Base-by-base conservation (phyloP, 31 red algal species). In the Odonthalia washingtoniensis region DNA sequence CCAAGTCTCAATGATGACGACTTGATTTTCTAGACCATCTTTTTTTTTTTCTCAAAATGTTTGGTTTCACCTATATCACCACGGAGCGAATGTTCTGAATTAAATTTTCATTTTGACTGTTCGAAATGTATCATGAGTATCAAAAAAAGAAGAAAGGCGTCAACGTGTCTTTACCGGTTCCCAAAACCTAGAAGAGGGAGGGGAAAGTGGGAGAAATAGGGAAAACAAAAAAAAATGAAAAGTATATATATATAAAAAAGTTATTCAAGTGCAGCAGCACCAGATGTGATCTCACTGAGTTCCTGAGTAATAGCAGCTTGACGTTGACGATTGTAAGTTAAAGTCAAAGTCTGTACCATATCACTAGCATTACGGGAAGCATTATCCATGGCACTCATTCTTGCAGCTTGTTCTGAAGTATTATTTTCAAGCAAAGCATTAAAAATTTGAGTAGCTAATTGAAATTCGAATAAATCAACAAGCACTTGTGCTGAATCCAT, bases 331-430 rank as follows among this genome's bases (percentile, higher is more conserved):
- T 99, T 99, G 88, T 93, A 97, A 36, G 78, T 81, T 32, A 99
- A 84, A 36, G 94, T 96, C 33, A 99, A 87, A 46, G 92, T 91
- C 61, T 88, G 82, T 74, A 95, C 80, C 97, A 99, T 99, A 34
- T 99, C 97, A 21, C 72, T 77, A 3, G 97, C 95, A 80, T 99
- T 99, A 18, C 90, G 53, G 1, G 91, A 92, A 3, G 97, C 97
- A 62, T 91, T 96, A 53, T 99, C 97, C 97, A 99, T 99, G 34
- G 94, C 94, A 72, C 86, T 84, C 94, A 99, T 96, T 41, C 97
- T 84, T 3, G 97, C 91, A 0, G 97, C 94, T 85, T 99, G 97
- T 79, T 99, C 97, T 12, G 90, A 92, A 12, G 97, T 96, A 28
- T 91, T 85, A 76, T 96, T 96, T 46, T 99, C 97, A 36, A 99